Conservation (phyloP, 23 red algal genomes). For the Agarophyton chilense region DNA sequence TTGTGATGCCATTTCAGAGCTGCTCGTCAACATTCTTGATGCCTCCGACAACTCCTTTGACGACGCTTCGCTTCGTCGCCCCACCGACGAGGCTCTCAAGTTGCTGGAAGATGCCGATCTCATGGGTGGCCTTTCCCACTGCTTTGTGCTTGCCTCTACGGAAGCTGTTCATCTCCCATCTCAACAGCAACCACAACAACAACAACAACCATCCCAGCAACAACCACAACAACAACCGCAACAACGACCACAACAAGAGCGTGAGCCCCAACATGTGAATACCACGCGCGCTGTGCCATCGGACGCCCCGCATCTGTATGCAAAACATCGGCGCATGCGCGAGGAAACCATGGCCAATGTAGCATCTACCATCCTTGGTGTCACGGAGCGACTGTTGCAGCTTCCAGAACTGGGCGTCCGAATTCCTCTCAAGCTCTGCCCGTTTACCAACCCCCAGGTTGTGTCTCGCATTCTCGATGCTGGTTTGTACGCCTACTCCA, state of each 20-base stretch:
- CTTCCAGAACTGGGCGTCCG: constrained; percentile 45
- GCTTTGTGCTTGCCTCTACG: constrained; percentile 58
- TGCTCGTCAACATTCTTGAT: constrained; percentile 70
- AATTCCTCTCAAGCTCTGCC: constrained; percentile 48
- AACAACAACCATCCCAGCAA: background rate
- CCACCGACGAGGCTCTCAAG: constrained; percentile 39
- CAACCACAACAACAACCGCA: background rate
- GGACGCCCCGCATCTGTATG: background rate
- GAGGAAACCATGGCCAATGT: constrained; percentile 77
- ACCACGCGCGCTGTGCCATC: background rate
- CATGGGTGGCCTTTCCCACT: constrained; percentile 57
- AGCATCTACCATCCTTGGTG: constrained; percentile 35
- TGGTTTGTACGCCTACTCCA: constrained; percentile 55
- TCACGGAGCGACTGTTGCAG: constrained; percentile 56
- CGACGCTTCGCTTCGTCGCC: background rate
- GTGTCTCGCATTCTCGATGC: constrained; percentile 69
- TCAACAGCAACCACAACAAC: background rate
- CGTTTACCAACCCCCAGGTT: constrained; percentile 47
- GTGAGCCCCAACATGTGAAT: background rate
- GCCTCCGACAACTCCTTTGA: background rate
- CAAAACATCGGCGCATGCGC: constrained; percentile 55
- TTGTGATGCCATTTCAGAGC: constrained; percentile 55
- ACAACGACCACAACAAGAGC: background rate
- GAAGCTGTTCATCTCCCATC: background rate
- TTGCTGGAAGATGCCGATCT: constrained; percentile 43